Conservation (phyloP, 1,284 basidiomycete species). For the Fomitopsis betulina region DNA sequence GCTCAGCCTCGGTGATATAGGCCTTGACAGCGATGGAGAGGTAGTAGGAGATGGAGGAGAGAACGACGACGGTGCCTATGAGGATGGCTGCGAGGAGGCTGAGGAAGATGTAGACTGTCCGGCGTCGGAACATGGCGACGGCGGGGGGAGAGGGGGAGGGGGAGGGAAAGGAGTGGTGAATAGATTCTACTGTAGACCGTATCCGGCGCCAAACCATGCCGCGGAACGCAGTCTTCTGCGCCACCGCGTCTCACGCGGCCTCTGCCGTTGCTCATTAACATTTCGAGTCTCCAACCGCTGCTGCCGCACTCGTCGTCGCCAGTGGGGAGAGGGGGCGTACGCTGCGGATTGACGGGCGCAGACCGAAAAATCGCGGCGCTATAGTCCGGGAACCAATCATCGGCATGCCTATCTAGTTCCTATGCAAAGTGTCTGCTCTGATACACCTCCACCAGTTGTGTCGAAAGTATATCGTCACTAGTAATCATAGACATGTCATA, state of each 20-base stretch:
- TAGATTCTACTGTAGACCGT: conserved; percentile 14
- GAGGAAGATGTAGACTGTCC: conserved; percentile 66
- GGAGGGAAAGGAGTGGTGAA: conserved; percentile 16
- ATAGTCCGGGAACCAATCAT: background rate
- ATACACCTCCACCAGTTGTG: background rate
- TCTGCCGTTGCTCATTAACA: too few relatives aligned
- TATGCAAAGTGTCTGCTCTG: too few relatives aligned
- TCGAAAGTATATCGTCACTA: background rate
- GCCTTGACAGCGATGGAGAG: conserved; percentile 79
- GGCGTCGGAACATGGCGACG: conserved; percentile 38
- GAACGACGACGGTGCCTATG: conserved; percentile 86
- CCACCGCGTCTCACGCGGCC: background rate
- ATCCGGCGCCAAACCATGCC: background rate
- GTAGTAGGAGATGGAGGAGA: conserved; percentile 88
- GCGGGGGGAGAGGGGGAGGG: conserved; percentile 14
- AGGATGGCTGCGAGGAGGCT: conserved; percentile 82
- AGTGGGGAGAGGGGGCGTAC: background rate
- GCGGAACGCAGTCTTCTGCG: background rate
- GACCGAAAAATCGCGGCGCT: background rate
- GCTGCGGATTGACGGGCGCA: background rate
- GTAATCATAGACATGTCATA: background rate
- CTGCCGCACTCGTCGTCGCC: background rate
- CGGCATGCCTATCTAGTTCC: background rate
- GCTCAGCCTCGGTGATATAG: conserved; percentile 77
- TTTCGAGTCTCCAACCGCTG: too few relatives aligned